These are phyloP conservation scores for Arachis stenosperma DNA, from an alignment of 306 rosid genomes.

Conservation along the genomic window DNA sequence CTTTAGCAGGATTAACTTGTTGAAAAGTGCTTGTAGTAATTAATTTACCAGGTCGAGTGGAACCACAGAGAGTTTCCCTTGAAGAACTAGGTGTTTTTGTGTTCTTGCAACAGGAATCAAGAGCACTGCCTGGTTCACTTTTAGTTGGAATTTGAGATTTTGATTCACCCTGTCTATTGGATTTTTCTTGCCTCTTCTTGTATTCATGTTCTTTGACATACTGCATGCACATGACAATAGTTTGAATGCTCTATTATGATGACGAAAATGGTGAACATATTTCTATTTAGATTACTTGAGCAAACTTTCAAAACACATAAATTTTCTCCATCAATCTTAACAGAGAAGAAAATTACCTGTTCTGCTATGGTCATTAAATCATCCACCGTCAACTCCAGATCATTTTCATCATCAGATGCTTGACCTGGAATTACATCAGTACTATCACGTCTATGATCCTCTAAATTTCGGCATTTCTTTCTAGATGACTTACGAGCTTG, in stretches of 20 bases:
- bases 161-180: slow-evolving; percentile 42
- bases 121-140: slow-evolving; percentile 38
- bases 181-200: slow-evolving; percentile 34
- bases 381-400: slow-evolving; percentile 63
- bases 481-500: slow-evolving; percentile 37
- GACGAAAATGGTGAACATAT: slow-evolving; percentile 22
- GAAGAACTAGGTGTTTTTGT: slow-evolving; percentile 35
- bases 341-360: slow-evolving; percentile 59
- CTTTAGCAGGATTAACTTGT: slow-evolving; percentile 73
- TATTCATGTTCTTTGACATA: slow-evolving; percentile 56
- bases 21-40: slow-evolving; percentile 29
- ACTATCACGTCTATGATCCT: slow-evolving; percentile 35
- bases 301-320: neutral
- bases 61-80: slow-evolving; percentile 36
- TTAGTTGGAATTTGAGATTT: slow-evolving; percentile 34
- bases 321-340: neutral
- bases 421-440: slow-evolving; percentile 41
- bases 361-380: slow-evolving; percentile 76
- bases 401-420: slow-evolving; percentile 45
- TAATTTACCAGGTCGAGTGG: slow-evolving; percentile 42
- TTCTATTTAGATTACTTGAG: slow-evolving; percentile 25
- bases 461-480: slow-evolving; percentile 38
- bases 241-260: slow-evolving; percentile 16
- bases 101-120: slow-evolving; percentile 39
- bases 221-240: slow-evolving; percentile 49